Percentiles rank a stretch among this genome's conserved stretches.
Evolutionary conservation across 208 protist genomes (phyloP).

Genomic region (Trypanosoma boissoni): DNA sequence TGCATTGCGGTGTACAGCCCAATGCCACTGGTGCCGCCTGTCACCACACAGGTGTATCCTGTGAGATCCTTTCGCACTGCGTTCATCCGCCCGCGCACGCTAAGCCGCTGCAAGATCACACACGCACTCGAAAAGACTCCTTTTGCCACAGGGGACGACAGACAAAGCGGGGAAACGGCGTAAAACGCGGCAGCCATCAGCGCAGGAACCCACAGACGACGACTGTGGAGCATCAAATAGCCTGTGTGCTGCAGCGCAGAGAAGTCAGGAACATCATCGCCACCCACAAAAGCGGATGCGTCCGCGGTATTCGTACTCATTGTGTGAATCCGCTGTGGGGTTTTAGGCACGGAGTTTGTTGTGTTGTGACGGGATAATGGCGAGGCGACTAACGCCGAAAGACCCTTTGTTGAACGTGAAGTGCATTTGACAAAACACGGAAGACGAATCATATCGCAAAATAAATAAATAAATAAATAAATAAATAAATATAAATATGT

Average conservation of each 20-base stretch:
- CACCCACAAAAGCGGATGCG: constrained; percentile 49
- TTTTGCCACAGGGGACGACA: constrained; percentile 19
- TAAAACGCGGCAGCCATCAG: constrained; percentile 42
- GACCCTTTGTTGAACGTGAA: too few species aligned
- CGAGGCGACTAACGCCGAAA: too few species aligned
- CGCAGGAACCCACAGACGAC: constrained; percentile 62
- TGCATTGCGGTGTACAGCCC: constrained; percentile 71
- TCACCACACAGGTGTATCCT: constrained; percentile 65
- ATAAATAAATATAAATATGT: too few species aligned
- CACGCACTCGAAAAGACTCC: constrained; percentile 46
- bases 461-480: too few species aligned
- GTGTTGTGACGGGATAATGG: too few species aligned
- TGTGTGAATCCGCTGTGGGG: constrained; percentile 45
- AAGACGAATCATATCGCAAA: too few species aligned
- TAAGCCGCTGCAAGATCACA: constrained; percentile 59
- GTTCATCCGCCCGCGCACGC: constrained; percentile 58
- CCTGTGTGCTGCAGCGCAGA: constrained; percentile 39
- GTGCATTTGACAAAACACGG: too few species aligned
- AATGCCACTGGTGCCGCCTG: constrained; percentile 75
- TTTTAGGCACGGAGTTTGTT: too few species aligned
- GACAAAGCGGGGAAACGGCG: constrained; percentile 23
- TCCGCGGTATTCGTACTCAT: constrained; percentile 58
- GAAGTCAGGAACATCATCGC: constrained; percentile 62
- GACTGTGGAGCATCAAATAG: constrained; percentile 61
- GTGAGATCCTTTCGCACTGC: constrained; percentile 44